Conservation (phyloP, 2,329 filamentous ascomycete genomes). For the Verruconis gallopava region DNA sequence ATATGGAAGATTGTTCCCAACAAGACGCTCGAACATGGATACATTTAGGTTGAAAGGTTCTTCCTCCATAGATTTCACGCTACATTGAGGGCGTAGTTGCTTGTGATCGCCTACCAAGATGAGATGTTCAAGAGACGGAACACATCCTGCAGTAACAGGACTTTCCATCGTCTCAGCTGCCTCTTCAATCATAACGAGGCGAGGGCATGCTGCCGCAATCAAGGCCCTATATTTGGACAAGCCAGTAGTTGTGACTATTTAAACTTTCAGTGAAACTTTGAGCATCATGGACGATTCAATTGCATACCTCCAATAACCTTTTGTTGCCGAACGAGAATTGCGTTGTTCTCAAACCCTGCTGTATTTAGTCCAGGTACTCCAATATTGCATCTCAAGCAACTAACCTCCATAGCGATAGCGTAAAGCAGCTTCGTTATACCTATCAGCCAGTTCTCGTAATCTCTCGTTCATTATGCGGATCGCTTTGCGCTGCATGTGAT, state of each 20-base stretch:
- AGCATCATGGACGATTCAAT: background rate
- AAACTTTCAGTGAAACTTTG: background rate
- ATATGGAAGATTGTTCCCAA: conserved; percentile 52
- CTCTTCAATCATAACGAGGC: conserved; percentile 63
- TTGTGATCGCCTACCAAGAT: conserved; percentile 69
- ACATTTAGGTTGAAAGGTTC: conserved; percentile 55
- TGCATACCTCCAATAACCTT: conserved; percentile 14
- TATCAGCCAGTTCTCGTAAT: background rate
- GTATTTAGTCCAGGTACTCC: too few species aligned
- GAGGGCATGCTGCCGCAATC: conserved; percentile 52
- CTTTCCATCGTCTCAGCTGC: conserved; percentile 64
- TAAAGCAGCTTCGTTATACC: background rate
- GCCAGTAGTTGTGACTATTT: conserved; percentile 63
- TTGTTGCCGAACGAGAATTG: background rate
- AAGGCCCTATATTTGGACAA: conserved; percentile 67
- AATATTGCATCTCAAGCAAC: too few species aligned
- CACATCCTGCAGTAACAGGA: conserved; percentile 45
- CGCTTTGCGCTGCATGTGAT: conserved; percentile 40
- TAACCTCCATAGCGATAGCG: background rate
- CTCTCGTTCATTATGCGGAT: background rate
- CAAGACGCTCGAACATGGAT: conserved; percentile 68
- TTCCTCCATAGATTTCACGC: conserved; percentile 44
- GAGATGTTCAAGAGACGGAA: conserved; percentile 50
- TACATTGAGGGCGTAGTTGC: conserved; percentile 59
- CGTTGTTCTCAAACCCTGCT: too few species aligned